These are phyloP conservation scores for Chaetomium globosum DNA, from an alignment of 2,329 filamentous ascomycete genomes.

Conservation along the genomic window DNA sequence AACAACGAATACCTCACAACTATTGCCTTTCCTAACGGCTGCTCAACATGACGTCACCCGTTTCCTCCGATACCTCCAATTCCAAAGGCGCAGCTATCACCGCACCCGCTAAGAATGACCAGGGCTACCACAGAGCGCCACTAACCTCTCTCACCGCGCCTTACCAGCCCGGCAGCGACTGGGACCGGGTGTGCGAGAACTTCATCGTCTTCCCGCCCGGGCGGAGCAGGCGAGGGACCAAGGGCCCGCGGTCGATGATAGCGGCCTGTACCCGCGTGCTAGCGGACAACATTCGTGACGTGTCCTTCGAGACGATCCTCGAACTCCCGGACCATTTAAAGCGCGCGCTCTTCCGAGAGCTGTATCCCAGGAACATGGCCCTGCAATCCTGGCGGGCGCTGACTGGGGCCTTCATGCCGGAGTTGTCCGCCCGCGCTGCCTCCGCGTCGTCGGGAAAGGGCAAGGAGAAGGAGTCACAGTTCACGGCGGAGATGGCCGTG, in stretches of 20 bases:
- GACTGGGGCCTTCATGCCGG: background rate
- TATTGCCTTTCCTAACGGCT: too few relatives aligned
- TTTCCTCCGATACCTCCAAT: too few relatives aligned
- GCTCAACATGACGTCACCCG: too few relatives aligned
- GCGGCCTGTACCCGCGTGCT: constrained; percentile 22
- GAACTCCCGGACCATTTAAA: background rate
- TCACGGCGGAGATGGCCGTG: constrained; percentile 7
- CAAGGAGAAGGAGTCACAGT: too few relatives aligned
- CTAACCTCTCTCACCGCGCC: constrained; percentile 7
- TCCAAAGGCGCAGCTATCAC: too few relatives aligned
- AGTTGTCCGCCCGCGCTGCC: background rate
- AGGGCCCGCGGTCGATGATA: constrained; percentile 24
- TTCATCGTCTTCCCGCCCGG: constrained; percentile 1
- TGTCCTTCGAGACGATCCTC: too few relatives aligned
- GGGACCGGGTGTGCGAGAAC: constrained; percentile 6
- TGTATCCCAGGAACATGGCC: constrained; percentile 17
- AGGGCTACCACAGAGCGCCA: background rate
- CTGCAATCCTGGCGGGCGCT: constrained; percentile 19
- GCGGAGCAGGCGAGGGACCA: constrained; percentile 3
- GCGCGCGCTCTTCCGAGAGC: constrained; percentile 16
- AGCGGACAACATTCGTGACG: constrained; percentile 20
- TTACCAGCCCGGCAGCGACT: constrained; percentile 9
- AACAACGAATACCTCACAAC: too few relatives aligned
- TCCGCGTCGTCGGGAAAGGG: too few relatives aligned
- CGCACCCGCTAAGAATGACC: background rate